Evolutionary conservation across 192 early-diverging fungal species (phyloP).

Genomic region (Irineochytrium annulatum): DNA sequence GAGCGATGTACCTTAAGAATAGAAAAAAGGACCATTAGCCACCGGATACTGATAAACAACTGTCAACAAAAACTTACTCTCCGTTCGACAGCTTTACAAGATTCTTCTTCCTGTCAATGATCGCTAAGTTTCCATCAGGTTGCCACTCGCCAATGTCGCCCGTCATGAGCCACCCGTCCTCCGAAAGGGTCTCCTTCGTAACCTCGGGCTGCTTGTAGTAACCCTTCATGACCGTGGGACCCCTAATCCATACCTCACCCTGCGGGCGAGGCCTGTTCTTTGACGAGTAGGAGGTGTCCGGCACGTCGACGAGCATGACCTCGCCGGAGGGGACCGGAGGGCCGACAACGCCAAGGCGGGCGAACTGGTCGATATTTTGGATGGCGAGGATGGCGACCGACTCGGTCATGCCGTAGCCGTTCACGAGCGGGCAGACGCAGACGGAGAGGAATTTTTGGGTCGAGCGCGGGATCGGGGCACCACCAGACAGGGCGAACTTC

Average conservation of each 20-base stretch:
- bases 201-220: constrained; percentile 72
- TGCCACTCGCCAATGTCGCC: constrained; percentile 89
- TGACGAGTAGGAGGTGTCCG: constrained; percentile 25
- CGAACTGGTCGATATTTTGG: constrained; percentile 2
- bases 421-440: constrained; percentile 73
- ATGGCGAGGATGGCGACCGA: constrained; percentile 59
- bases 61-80: constrained; percentile 40
- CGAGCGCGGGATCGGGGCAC: constrained; percentile 80
- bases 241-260: constrained; percentile 84
- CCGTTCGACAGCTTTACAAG: constrained; percentile 88
- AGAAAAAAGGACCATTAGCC: not conserved
- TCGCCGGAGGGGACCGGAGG: constrained; percentile 72
- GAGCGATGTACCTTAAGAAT: constrained; percentile 59
- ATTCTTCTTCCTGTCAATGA: constrained; percentile 94
- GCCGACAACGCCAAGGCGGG: constrained; percentile 59
- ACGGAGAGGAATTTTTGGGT: constrained; percentile 82
- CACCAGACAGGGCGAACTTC: constrained; percentile 75
- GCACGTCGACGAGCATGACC: constrained; percentile 70
- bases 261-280: constrained; percentile 36
- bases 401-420: constrained; percentile 88
- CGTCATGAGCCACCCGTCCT: constrained; percentile 83
- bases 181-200: constrained; percentile 63
- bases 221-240: constrained; percentile 70
- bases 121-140: constrained; percentile 66
- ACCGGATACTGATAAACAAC: not conserved